These are phyloP conservation scores for Rhododendron vialii DNA, from an alignment of 148 eudicot species.

Conservation along the genomic window DNA sequence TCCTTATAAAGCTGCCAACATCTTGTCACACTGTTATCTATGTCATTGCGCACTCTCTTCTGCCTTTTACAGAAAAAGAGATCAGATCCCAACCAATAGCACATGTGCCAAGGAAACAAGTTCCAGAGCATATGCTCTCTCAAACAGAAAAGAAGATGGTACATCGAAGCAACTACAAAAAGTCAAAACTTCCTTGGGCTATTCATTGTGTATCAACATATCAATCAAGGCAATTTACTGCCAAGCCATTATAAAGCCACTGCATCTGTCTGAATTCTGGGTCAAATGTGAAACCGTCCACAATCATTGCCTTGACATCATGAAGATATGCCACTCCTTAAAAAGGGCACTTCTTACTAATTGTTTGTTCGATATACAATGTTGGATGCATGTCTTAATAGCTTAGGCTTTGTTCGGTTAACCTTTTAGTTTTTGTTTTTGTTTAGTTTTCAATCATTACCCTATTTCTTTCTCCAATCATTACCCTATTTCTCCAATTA, in stretches of 20 bases:
- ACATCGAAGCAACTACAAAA: not conserved
- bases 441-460: no score
- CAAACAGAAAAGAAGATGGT: not conserved
- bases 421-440: no score
- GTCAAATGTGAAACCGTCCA: conserved; percentile 1
- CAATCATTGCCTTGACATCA: not conserved
- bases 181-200: not conserved
- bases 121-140: not conserved
- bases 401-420: not conserved
- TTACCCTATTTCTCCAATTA: no score
- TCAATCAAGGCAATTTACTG: not conserved
- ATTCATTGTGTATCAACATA: not conserved
- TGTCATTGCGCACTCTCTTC: not conserved
- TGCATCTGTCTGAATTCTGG: not conserved
- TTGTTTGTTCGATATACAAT: not conserved
- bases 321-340: not conserved
- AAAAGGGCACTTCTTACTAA: not conserved
- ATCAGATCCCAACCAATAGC: not conserved
- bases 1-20: not conserved
- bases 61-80: not conserved
- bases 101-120: not conserved
- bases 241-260: not conserved
- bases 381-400: not conserved
- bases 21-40: not conserved
- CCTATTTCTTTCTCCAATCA: no score